Base-by-base conservation (phyloP, 345 rosid genomes). In the Fremontodendron californicum region DNA sequence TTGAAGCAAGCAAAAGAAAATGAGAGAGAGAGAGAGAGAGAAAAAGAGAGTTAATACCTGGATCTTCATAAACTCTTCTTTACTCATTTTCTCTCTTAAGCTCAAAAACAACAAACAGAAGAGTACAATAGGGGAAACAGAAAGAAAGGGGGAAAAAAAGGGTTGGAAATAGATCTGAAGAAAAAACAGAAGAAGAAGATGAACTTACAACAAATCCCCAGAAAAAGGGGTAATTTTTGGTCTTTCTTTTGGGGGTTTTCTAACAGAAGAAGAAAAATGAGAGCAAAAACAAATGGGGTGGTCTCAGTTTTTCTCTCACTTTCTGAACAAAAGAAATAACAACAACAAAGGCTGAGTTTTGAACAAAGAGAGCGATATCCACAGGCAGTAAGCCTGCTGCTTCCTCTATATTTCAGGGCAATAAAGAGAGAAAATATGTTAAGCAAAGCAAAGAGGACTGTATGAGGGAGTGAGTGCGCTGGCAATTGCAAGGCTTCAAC, bases 31-130 rank as follows among this genome's bases (percentile, higher is more conserved):
- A n/a, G 48, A 23, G 43, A 27, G 35, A 11, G 40, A 67, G 49
- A 31, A n/a, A 78, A 16, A 68, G 48, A 61, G 40, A 64, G 74
- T n/a, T 0, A n/a, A 21, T 81, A 93, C 98, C 95, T 94, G 94
- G 86, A 93, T 90, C 91, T 91, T 94, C 93, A 94, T 86, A 81
- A 94, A 84, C 95, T 94, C 98, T 80, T 94, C 98, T 87, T 93
- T 94, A 89, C 97, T 94, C 98, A 93, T 94, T 71, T 83, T 15
- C 37, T 40, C 45, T 25, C 49, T 79, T 48, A 27, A 21, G 37
- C 42, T 77, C 75, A 64, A 75, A 83, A 31, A 76, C 27, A 73
- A 79, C 79, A 83, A 83, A 73, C 72, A 75, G 77, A 78, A 66
- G 33, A 72, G 21, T 33, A 66, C 65, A 77, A 76, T 2, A 52